Base-by-base conservation (phyloP, 257 asterid genomes). In the Plantago major region DNA sequence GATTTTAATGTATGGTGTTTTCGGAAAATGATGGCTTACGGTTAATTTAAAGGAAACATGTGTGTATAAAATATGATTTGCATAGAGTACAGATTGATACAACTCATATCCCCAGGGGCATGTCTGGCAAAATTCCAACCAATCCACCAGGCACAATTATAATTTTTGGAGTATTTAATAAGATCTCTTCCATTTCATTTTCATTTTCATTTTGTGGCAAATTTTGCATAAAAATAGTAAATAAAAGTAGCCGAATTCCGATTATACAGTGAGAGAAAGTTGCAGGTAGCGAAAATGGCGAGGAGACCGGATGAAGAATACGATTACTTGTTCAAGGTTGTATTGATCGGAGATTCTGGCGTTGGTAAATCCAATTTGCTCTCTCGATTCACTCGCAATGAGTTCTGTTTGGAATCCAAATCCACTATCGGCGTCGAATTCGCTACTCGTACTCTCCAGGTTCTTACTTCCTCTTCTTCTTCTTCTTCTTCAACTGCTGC, bases 401-500 rank as follows among this genome's bases (percentile, higher is more conserved):
- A 83, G 76, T 83, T 83, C 65, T 81, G 80, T 50, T 79, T 83
- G 81, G 90, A 83, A 56, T 83, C 90, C 17, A 83, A 83, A 73
- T 83, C 90, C 61, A 83, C 90, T 9, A 83, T 83, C 76, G 90
- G 90, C 64, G 90, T 83, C 64, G 90, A 83, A 67, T 83, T 83
- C 80, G 90, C 90, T 45, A 81, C 90, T 57, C 83, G 90, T 54
- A 83, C 90, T 43, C 90, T 83, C 45, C 85, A 83, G 90, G 90
- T 83, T n/a, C 58, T 5, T 13, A 12, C 11, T 46, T 22, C 12
- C 18, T 12, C 52, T 62, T 11, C 42, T 6, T 18, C 26, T 64
- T 17, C 9, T 12, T 37, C 16, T 22, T 10, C 60, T 52, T 17
- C n/a, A 52, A 50, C 10, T 47, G 3, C 28, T 16, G n/a, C 9